A percentile compares a stretch with the other conserved stretches of the same genome.
Conservation (phyloP, 345 rosid genomes). For the Eucalyptus erythrocorys region DNA sequence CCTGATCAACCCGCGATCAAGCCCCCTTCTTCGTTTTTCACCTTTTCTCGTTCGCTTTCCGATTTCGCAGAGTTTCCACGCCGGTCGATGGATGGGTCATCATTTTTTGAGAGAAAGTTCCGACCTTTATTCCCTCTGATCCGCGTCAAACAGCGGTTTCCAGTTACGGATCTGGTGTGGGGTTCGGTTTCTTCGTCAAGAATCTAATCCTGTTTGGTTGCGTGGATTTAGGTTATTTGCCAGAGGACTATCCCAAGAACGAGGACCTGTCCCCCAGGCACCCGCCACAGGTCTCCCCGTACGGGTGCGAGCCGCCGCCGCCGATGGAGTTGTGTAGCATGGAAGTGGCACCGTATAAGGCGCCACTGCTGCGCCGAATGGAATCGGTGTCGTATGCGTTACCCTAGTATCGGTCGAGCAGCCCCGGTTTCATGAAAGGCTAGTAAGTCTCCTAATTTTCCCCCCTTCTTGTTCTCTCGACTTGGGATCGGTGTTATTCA, state of each 20-base stretch:
- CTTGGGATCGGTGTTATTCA: neutral
- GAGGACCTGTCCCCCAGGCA: constrained; percentile 62
- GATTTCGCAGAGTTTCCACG: too few species aligned
- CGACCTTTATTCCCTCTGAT: neutral
- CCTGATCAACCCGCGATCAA: neutral
- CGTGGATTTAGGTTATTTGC: constrained; percentile 60
- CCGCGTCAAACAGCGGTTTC: too few species aligned
- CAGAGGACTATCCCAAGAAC: constrained; percentile 73
- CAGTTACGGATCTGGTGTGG: neutral
- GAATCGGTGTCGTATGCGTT: too few species aligned
- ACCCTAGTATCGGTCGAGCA: constrained; percentile 26
- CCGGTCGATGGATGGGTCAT: neutral
- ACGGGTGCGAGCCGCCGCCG: constrained; percentile 15
- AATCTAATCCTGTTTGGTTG: neutral
- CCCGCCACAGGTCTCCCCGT: constrained; percentile 36
- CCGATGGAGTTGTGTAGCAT: too few species aligned
- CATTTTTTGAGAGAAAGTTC: neutral
- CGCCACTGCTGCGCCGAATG: constrained; percentile 59
- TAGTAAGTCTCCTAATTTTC: constrained; percentile 28
- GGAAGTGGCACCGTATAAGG: too few species aligned
- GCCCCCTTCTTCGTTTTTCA: too few species aligned
- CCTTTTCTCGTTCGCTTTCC: too few species aligned
- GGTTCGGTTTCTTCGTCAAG: neutral
- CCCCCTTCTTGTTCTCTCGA: neutral
- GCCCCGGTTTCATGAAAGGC: constrained; percentile 57